Evolutionary conservation across 2,329 filamentous ascomycete genomes (phyloP), one percentile per base, ranked within the genome.

Genomic region (Calonectria honghensis): DNA sequence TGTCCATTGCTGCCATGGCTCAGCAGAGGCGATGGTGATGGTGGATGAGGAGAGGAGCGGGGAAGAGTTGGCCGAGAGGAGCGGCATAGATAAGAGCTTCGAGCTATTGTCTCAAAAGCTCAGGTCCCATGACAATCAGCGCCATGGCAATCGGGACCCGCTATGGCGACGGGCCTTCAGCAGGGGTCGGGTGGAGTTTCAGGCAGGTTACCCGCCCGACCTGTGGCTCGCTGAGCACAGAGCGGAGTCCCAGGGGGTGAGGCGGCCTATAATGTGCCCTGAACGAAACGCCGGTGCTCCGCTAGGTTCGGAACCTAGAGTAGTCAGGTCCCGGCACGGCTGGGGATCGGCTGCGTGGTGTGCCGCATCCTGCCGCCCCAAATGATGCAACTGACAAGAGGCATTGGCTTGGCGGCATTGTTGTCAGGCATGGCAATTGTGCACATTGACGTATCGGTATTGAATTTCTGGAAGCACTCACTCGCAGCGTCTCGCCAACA

Each of bases 1-100:
- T 90, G 50, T 82, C 82, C 83, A 84, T 84, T 59, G 37, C 64
- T 24, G 32, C 73, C 67, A 64, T 63, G 50, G 37, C 20, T 14
- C 16, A 24, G 63, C 50, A 31, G 18, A 54, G 18, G 37, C 64
- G 70, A 67, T 70, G 57, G 37, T 29, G 31, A 48, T 37, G 45
- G 41, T 24, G 63, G 71, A 45, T 4, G 31, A 52, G 72, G 29
- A 63, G 52, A 54, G 61, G 51, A 50, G 37, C 32, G 45, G 59
- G 72, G 29, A 65, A 41, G 20, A 27, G 27, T 29, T 24, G 68
- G 63, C 20, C 63, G 70, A 51, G 48, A 72, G 66, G 59, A 59
- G 63, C 51, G 64, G 32, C 32, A 41, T 24, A 73, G 76, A 76
- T 78, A 76, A 73, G 75, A 77, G 76, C 73, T 78, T 71, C 59